These are phyloP conservation scores for Vigna nakashimae DNA, from an alignment of 306 rosid species.

Conservation along the genomic window DNA sequence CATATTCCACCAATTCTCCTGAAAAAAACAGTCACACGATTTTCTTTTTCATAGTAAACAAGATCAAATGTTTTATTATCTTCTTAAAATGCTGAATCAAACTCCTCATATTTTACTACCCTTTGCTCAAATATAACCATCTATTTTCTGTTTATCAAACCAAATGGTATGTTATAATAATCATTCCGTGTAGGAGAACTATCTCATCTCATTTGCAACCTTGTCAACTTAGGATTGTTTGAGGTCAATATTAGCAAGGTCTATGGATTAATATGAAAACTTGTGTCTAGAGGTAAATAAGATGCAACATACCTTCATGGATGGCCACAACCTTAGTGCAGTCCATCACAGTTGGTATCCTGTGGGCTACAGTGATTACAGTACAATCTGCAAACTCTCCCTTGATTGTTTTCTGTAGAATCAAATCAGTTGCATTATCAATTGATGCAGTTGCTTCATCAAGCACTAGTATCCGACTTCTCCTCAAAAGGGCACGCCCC, in stretches of 20 bases:
- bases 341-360: slow-evolving; percentile 17
- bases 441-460: slow-evolving; percentile 24
- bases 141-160: too few relatives aligned
- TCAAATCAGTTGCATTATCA: slow-evolving; percentile 16
- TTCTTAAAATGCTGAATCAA: neutral
- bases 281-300: neutral
- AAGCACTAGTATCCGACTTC: neutral
- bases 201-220: neutral
- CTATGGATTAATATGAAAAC: neutral
- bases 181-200: neutral
- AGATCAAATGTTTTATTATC: neutral
- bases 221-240: neutral
- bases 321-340: slow-evolving; percentile 65
- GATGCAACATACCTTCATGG: slow-evolving; percentile 58
- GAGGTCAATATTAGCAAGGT: neutral
- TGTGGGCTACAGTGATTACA: slow-evolving; percentile 8
- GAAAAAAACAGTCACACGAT: neutral
- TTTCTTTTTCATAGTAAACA: slow-evolving; percentile 14
- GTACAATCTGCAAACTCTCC: slow-evolving; percentile 6
- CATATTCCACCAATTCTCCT: slow-evolving; percentile 16
- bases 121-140: neutral
- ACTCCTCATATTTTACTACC: neutral
- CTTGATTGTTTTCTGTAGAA: neutral
- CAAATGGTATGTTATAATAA: too few relatives aligned
- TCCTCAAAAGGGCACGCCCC: slow-evolving; percentile 19